Evolutionary conservation across 2,329 filamentous ascomycete genomes (phyloP).

Genomic region (Aspergillus melleus): DNA sequence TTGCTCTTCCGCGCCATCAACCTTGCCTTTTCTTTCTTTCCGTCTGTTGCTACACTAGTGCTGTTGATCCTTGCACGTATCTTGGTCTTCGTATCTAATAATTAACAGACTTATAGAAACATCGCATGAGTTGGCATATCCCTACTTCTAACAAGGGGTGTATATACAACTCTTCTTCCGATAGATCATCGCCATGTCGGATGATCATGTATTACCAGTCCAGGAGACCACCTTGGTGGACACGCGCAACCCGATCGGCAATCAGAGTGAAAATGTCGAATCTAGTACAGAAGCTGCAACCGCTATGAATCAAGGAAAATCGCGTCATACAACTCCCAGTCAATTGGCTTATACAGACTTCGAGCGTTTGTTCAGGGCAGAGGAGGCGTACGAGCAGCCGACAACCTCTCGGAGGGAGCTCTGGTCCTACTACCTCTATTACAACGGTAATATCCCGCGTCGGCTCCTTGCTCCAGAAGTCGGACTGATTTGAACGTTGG

Average conservation of each 20-base stretch:
- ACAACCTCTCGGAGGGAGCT: slow-evolving; percentile 43
- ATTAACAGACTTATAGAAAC: not conserved
- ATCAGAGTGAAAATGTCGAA: not conserved
- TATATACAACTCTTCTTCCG: not conserved
- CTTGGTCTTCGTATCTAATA: not conserved
- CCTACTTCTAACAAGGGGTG: not conserved
- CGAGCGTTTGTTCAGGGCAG: slow-evolving; percentile 38
- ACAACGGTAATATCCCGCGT: slow-evolving; percentile 32
- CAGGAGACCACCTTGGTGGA: not conserved
- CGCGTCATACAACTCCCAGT: not conserved
- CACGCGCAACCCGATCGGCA: not conserved
- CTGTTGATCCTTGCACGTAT: not conserved
- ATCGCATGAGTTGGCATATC: not conserved
- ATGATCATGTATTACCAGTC: not conserved
- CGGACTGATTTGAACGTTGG: not conserved
- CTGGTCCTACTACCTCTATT: slow-evolving; percentile 48
- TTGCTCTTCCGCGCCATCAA: too few species aligned
- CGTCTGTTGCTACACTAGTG: too few species aligned
- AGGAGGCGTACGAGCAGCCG: slow-evolving; percentile 38
- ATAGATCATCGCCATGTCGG: not conserved
- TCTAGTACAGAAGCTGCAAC: not conserved
- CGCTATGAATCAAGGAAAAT: not conserved
- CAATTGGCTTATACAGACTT: slow-evolving; percentile 6
- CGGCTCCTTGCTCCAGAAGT: not conserved
- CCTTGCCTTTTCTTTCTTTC: too few species aligned